Evolutionary conservation across 208 protist species (phyloP), one percentile per base, ranked within the genome.

Genomic region (Leishmania arabica): DNA sequence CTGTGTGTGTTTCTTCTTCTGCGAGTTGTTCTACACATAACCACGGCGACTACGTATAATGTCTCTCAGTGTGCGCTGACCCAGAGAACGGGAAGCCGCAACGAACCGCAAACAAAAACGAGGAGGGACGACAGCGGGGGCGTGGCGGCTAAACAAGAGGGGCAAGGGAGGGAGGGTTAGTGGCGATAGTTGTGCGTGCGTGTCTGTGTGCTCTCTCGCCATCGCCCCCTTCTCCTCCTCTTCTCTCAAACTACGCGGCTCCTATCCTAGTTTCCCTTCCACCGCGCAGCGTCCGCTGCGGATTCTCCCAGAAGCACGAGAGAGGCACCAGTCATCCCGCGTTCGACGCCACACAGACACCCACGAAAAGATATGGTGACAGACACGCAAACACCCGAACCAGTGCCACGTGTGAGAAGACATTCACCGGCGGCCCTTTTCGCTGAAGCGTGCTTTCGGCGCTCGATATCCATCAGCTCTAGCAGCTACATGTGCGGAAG

Each of bases 201-300:
- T 75, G 21, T 79, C 21, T 74, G 11, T 84, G 54, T 68, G 49
- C 34, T 11, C 15, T 37, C 27, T 82, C 15, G 62, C 13, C 31
- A 68, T 68, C 27, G 31, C 62, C 31, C 62, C 31, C 31, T 31
- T 68, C 31, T 31, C n/a, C 58, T 8, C 9, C 58, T 64, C 58
- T 64, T 64, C 58, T 64, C 58, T 21, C 51, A 21, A 54, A 6
- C 40, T 47, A 31, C 42, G 27, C 34, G 21, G 68, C 21, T 21
- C 68, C 68, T 27, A 34, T 1, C 34, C 58, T 31, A 64, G 58
- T 27, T 31, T 31, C 2, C 27, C 27, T 31, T 31, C 27, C 58
- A 64, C 27, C 27, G n/a, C 58, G 27, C 27, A 27, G 58, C 58
- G 13, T 34, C 31, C 62, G 40, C 76, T n/a, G 62, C 19, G 62